Evolutionary conservation across 1,284 basidiomycete species (phyloP).

Genomic region (Neonothopanus nambi): DNA sequence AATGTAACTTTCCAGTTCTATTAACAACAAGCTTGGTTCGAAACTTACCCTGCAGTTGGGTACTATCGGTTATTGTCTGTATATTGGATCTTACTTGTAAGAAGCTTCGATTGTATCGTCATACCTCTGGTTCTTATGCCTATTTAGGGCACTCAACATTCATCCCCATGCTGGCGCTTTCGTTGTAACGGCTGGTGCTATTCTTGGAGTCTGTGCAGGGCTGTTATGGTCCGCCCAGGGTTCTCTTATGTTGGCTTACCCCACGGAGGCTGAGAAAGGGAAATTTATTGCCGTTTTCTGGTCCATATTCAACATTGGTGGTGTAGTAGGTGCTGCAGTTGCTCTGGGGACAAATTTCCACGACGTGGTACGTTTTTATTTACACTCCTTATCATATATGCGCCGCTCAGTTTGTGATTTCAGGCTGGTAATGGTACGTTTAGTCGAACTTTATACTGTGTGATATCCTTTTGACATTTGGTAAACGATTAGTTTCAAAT

Average conservation of each 20-base stretch:
- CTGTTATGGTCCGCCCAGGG: conserved; percentile 88
- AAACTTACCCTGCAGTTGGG: conserved; percentile 74
- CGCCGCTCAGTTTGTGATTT: not conserved
- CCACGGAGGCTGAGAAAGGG: conserved; percentile 78
- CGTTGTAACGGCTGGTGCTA: conserved; percentile 75
- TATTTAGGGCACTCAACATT: conserved; percentile 61
- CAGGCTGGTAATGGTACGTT: conserved; percentile 33
- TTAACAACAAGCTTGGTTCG: conserved; percentile 79
- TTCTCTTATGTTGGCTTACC: conserved; percentile 81
- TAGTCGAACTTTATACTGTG: not conserved
- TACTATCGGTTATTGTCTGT: conserved; percentile 69
- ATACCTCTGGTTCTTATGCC: not conserved
- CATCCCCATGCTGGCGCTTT: conserved; percentile 60
- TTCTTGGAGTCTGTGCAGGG: conserved; percentile 83
- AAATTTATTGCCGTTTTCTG: conserved; percentile 77
- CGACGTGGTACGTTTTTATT: conserved; percentile 36
- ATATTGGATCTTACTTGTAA: conserved; percentile 73
- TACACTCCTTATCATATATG: too few species aligned
- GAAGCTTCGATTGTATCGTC: conserved; percentile 22
- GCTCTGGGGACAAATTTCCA: conserved; percentile 59
- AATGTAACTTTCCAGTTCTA: conserved; percentile 45
- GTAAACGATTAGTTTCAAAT: conserved; percentile 44
- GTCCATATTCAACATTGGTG: conserved; percentile 75
- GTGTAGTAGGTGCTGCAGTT: conserved; percentile 68
- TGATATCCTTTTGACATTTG: not conserved